These are phyloP conservation scores for Setaria viridis DNA, from an alignment of 202 grass and related monocot genomes.

Conservation along the genomic window DNA sequence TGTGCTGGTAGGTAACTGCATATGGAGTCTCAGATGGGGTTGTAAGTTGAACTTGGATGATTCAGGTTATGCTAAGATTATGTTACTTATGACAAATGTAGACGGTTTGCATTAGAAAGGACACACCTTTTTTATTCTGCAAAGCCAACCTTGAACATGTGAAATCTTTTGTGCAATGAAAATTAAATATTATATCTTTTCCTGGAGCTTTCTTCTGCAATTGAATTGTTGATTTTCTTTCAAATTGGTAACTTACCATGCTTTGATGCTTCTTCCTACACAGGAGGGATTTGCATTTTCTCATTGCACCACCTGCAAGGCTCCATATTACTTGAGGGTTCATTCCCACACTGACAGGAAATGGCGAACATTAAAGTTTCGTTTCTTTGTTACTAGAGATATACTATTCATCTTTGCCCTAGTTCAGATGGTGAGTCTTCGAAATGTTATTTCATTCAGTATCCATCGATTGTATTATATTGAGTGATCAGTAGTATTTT, in stretches of 20 bases:
- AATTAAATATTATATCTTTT: background rate
- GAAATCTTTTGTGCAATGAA: background rate
- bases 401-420: constrained; percentile 91
- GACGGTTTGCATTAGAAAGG: background rate
- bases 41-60: constrained; percentile 31
- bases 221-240: constrained; percentile 20
- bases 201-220: constrained; percentile 26
- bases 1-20: constrained; percentile 41
- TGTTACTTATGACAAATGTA: background rate
- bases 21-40: constrained; percentile 15
- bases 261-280: constrained; percentile 38
- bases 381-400: constrained; percentile 95
- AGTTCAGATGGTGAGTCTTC: constrained; percentile 84
- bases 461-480: constrained; percentile 31
- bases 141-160: background rate
- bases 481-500: constrained; percentile 36
- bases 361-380: constrained; percentile 91
- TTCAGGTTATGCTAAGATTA: constrained; percentile 12
- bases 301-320: constrained; percentile 97
- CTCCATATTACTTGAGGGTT: constrained; percentile 93
- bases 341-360: constrained; percentile 92
- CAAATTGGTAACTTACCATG: constrained; percentile 10
- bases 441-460: constrained; percentile 8
- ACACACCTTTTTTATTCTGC: background rate
- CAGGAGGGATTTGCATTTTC: constrained; percentile 98